Evolutionary conservation across 2,329 filamentous ascomycete species (phyloP), one percentile per base, ranked within the genome.

Genomic region (Penicillium corylophilum): DNA sequence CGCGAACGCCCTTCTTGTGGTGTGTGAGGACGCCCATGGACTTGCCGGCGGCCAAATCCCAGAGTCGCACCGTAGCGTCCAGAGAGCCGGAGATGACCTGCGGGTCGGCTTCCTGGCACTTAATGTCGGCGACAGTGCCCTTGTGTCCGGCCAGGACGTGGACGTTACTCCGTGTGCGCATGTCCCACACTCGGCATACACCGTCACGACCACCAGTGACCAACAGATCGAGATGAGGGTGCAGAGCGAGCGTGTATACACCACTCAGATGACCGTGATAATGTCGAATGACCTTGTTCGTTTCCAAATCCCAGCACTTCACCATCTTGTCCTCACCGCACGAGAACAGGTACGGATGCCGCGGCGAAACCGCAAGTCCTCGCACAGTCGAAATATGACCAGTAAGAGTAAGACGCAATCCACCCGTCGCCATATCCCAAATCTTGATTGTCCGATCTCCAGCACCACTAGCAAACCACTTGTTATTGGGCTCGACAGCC

Each of bases 281-380:
- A 74, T 96, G 91, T 35, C 93, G 84, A 67, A 97, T 96, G 54
- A 99, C 94, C 74, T 96, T 96, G 78, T 99, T 99, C n/a, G 93
- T 96, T 74, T 99, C 94, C 60, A 99, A 77, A 76, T 99, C 94
- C 94, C 94, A 99, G 76, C 94, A 99, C 75, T 99, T 99, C 56
- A 99, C 94, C 92, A 96, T 96, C 78, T 99, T 99, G 72, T 99
- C 94, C 74, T 99, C 94, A 52, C 90, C 95, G 67, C 94, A 99
- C 10, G 91, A 96, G 74, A 99, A 99, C 9, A 99, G 82, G 68
- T 99, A 99, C 0, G 94, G 95, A 74, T 99, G 94, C 42, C 94
- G 81, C 15, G 92, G 89, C 18, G 90, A 96, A 7, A 99, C 90
- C 0, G 93, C 94, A 43, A 99, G 81, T 2, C 94, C 94, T 47